phyloP scores from a whole-genome alignment of 495 filamentous ascomycete species.

The Evernia prunastri region DNA sequence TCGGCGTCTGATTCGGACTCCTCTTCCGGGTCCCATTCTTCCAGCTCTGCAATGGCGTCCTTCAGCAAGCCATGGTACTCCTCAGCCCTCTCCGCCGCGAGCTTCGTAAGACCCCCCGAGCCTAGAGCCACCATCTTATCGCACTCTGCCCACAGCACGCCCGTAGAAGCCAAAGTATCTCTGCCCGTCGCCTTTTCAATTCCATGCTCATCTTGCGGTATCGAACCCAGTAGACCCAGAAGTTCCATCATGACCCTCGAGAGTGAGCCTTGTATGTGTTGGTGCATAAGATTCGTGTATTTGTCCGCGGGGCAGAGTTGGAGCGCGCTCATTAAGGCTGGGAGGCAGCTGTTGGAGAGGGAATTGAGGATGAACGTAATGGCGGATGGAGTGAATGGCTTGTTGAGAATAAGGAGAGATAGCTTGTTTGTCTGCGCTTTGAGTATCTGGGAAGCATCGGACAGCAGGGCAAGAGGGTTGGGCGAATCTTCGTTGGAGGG shows the following conservation, averaged over 20 bases:
- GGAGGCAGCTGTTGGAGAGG: conserved; percentile 58
- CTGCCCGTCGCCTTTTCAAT: conserved; percentile 26
- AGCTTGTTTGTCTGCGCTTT: conserved; percentile 80
- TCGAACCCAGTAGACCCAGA: conserved; percentile 28
- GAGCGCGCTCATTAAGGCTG: conserved; percentile 61
- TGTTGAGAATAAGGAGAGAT: conserved; percentile 73
- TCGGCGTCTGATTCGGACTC: conserved; percentile 46
- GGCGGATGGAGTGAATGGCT: conserved; percentile 75
- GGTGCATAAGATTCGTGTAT: conserved; percentile 53
- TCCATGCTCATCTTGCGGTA: conserved; percentile 26
- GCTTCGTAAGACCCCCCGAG: conserved; percentile 56
- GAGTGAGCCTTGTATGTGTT: conserved; percentile 40
- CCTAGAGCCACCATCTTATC: conserved; percentile 59
- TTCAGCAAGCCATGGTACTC: conserved; percentile 63
- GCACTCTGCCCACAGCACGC: conserved; percentile 56
- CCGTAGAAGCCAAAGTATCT: conserved; percentile 33
- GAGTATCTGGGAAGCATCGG: conserved; percentile 58
- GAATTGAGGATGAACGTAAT: conserved; percentile 59
- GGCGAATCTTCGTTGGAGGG: conserved; percentile 30
- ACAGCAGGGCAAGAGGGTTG: conserved; percentile 56
- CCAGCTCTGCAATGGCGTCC: conserved; percentile 76
- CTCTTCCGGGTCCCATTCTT: conserved; percentile 67
- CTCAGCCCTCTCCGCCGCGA: conserved; percentile 55
- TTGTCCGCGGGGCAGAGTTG: conserved; percentile 52
- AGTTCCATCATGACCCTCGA: conserved; percentile 38